phyloP scores from a whole-genome alignment of 495 filamentous ascomycete species.

The Talaromyces wortmannii region DNA sequence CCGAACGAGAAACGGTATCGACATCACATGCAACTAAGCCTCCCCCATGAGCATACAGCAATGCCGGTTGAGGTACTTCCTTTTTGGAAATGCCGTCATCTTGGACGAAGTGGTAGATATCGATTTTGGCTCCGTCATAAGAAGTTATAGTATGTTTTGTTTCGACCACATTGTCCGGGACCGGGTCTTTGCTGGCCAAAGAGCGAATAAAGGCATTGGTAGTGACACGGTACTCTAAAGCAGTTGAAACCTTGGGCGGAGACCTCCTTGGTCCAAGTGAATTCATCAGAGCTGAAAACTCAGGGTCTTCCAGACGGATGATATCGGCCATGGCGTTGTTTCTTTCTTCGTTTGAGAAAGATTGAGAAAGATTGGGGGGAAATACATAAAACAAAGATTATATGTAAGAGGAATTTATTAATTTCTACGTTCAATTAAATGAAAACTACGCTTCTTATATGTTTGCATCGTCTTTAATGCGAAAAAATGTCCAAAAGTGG shows the following conservation, averaged over 20 bases:
- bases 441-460: no score
- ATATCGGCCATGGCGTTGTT: neutral
- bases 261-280: neutral
- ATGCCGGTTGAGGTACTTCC: neutral
- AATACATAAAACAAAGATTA: no score
- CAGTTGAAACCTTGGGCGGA: neutral
- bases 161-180: neutral
- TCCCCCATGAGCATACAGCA: neutral
- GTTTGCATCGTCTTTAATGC: no score
- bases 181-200: neutral
- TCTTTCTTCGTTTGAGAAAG: neutral
- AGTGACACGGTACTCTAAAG: neutral
- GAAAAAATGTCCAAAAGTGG: no score
- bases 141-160: neutral
- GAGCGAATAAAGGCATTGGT: neutral
- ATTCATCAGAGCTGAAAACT: neutral
- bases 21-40: neutral
- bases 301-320: neutral
- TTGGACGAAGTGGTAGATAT: neutral
- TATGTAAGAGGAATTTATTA: no score
- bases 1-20: neutral
- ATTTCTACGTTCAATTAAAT: no score
- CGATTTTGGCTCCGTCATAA: neutral
- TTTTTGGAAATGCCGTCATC: neutral
- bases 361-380: neutral